Evolutionary conservation across 441 rosid species (phyloP), one percentile per base, ranked within the genome.

Genomic region (Metrosideros polymorpha): DNA sequence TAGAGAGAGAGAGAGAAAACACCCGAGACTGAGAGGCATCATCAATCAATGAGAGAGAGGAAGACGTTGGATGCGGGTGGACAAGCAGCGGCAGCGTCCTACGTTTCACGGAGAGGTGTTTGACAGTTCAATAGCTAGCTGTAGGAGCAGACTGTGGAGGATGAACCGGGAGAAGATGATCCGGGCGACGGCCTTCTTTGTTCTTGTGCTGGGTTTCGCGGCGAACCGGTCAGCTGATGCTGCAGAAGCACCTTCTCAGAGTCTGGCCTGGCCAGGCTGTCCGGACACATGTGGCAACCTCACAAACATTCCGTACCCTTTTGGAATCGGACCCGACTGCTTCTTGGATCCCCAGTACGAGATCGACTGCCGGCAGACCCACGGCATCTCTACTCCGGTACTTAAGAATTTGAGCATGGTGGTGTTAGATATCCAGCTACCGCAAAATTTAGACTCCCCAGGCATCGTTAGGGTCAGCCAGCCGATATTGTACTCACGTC

Each of bases 391-490:
- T 1, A 61, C 24, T 15, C 12, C 42, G 22, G 39, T 30, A 29
- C 75, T 61, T 0, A 15, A 59, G 71, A 59, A 59, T 14, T 59
- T 59, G 5, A 59, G 39, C 22, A 0, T 59, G 0, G 75, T 17
- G 75, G 12, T 61, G 39, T 61, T 61, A 61, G 42, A 61, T 30
- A 29, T 30, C 42, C 24, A 7, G 24, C 75, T 61, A 30, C 75
- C 24, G 22, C 19, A 0, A 59, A 18, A 0, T 61, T 61, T 9
- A 17, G 1, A 9, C 42, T 61, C 24, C 6, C 42, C 3, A 0
- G 75, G 75, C 42, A 10, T 59, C 22, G 29, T 59, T 15, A 59
- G 6, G 1, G 1, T 61, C 39, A 30, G 24, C 42, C 75, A 61
- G 75, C 75, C 75, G 42, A 61, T 30, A 30, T 30, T 18, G 71